Base-by-base conservation (phyloP, 805 yeast genomes). In the Wickerhamiella australiensis region DNA sequence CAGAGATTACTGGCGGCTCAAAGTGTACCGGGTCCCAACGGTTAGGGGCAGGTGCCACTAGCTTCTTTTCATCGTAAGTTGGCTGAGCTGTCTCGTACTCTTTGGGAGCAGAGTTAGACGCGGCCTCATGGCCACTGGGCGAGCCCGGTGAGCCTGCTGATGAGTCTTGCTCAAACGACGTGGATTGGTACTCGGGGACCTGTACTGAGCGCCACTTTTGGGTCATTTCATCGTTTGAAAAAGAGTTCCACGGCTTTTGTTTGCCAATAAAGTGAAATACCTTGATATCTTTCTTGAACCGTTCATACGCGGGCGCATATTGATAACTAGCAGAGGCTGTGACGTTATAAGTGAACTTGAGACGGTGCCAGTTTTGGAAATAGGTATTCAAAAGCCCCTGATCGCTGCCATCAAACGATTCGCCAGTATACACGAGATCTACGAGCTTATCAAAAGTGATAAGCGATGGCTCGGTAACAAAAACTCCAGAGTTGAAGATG, bases 301-400 rank as follows among this genome's bases (percentile, higher is more conserved):
- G 73, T 36, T 64, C 65, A 59, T 68, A 77, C 0, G 94, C 92
- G 0, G 94, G 92, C 18, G 71, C 67, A 64, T 80, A 82, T 65
- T 85, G 81, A 60, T 85, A 85, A 45, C 73, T 71, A 6, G 74
- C 63, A 13, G 51, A 36, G 31, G 77, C 73, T 49, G 96, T 90
- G 27, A 90, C 94, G 60, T 90, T 90, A 69, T 78, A 90, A 42
- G 77, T 57, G 58, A 88, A 90, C 1, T 96, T 88, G 44, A 92
- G 66, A 43, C 77, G 72, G 27, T 70, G 64, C 96, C 96, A 88
- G 2, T 61, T 57, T 15, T 52, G 56, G 61, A 84, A 85, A 59
- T 75, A 81, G 59, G 83, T 84, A 64, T 87, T 87, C 54, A 87
- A 69, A 33, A 87, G 69, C 11, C 96, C 96, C 64, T 87, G 96